Evolutionary conservation across 495 filamentous ascomycete species (phyloP), one percentile per base, ranked within the genome.

Genomic region (Durotheca rogersii): DNA sequence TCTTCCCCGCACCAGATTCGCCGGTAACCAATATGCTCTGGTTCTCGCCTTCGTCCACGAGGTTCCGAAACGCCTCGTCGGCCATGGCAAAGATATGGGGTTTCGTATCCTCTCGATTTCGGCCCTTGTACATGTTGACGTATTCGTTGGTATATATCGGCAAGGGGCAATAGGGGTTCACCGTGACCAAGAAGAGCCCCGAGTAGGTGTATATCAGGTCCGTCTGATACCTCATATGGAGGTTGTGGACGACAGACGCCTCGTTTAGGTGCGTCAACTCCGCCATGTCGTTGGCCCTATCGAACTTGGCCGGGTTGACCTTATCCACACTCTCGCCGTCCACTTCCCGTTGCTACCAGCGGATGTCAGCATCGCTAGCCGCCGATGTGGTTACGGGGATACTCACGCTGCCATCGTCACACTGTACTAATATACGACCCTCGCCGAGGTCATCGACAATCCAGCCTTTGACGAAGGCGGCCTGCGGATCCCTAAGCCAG

Each of bases 171-270:
- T 99, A 99, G 15, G 94, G 94, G 68, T 99, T 99, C 41, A 99
- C 86, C 0, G 94, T 89, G 16, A 99, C 94, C 54, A 99, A 76
- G 72, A 99, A 99, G 17, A 99, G 76, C 0, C 94, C 94, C 0
- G 94, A 99, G 63, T 99, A 99, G 15, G 94, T 99, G 79, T 99
- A 99, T 34, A 99, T 99, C 25, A 97, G 67, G 64, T 99, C 93
- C 7, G 93, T 79, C 66, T 95, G 89, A 61, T 99, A 97, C 65
- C 94, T 76, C 72, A 86, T 87, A 40, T 95, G 86, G 23, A 99
- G 78, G 59, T 99, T 99, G 70, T 99, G 90, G 23, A 99, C 91
- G 48, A 99, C 94, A 0, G 93, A 97, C 7, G 91, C 86, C 70
- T 99, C 94, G 65, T 99, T 99, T 33, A 99, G 71, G 63, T 97